Percentiles rank a stretch among this genome's conserved stretches.
phyloP scores from a whole-genome alignment of 2,329 filamentous ascomycete species.

The Pezicula carpinea region DNA sequence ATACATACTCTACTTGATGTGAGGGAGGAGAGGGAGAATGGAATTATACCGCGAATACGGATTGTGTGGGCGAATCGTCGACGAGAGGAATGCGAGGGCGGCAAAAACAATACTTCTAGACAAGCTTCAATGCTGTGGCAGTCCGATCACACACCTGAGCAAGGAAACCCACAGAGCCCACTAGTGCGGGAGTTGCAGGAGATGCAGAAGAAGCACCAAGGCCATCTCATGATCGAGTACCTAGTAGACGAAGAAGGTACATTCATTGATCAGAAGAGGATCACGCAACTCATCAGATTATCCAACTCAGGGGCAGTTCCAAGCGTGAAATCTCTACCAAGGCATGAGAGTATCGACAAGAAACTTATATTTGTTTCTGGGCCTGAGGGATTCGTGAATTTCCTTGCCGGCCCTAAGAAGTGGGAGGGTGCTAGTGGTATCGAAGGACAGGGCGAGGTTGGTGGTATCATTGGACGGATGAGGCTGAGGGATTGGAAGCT shows the following conservation, averaged over 20 bases:
- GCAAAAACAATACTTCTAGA: conserved; percentile 43
- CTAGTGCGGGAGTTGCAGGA: conserved; percentile 55
- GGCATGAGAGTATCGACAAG: conserved; percentile 26
- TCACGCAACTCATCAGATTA: conserved; percentile 32
- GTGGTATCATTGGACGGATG: conserved; percentile 61
- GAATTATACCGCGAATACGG: conserved; percentile 44
- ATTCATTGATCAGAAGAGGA: conserved; percentile 51
- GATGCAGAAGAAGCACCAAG: conserved; percentile 53
- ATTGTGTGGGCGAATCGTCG: conserved; percentile 80
- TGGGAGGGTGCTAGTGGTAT: conserved; percentile 58
- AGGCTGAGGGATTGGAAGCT: conserved; percentile 33
- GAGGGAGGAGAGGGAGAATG: conserved; percentile 24
- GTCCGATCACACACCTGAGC: neutral
- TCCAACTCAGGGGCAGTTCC: conserved; percentile 14
- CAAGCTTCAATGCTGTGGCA: neutral
- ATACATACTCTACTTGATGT: conserved; percentile 55
- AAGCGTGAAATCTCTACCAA: conserved; percentile 19
- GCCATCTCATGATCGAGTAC: conserved; percentile 62
- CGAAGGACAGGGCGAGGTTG: conserved; percentile 70
- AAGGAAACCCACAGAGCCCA: conserved; percentile 39
- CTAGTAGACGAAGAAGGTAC: conserved; percentile 77
- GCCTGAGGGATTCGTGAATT: conserved; percentile 81
- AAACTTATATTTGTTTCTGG: conserved; percentile 82
- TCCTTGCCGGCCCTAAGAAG: conserved; percentile 74
- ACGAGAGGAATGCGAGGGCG: conserved; percentile 60